Evolutionary conservation across 1,284 basidiomycete genomes (phyloP), one percentile per base, ranked within the genome.

Genomic region (Leccinum griseonigrum): DNA sequence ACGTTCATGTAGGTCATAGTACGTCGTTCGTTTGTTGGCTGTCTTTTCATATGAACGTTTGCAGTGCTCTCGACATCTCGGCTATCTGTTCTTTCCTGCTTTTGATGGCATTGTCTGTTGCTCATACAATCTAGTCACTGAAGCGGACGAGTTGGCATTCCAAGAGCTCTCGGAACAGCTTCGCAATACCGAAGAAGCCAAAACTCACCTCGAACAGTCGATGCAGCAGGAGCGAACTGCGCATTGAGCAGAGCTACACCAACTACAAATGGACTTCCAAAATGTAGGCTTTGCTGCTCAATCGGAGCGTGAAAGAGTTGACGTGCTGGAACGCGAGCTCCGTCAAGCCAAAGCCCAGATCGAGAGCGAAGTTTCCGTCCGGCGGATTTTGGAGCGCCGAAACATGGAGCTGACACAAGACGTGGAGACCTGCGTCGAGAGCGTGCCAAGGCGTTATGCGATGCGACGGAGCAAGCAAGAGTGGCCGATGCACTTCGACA

Each of bases 1-100:
- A 69, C 83, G 87, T 53, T 90, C 91, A 60, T 75, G 92, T 93
- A 71, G 63, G 89, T 81, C 36, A 1, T n/a, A n/a, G n/a, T 10
- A 18, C 52, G 36, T 61, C 34, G 28, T 32, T 61, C 50, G 22
- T 54, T n/a, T 28, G 55, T 40, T 48, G 43, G 62, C 34, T 50
- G 18, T 61, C 18, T 61, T 58, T 28, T 64, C 14, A 70, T 31
- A 7, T 36, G 36, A n/a, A 18, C 31, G 0, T 52, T 43, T 52
- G 18, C 31, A 73, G 91, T 92, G 38, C 78, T 92, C 38, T 92
- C 91, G 18, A 80, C 86, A 48, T 92, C 90, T 11, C 78, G 88
- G 26, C 68, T 91, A 60, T 82, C 85, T 9, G 87, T 82, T 43
- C 54, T 50, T 29, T 40, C 28, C 3, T 10, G 3, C 28, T 1